Evolutionary conservation across 768 basidiomycete genomes (phyloP).

Genomic region (Gloeostereum incarnatum): DNA sequence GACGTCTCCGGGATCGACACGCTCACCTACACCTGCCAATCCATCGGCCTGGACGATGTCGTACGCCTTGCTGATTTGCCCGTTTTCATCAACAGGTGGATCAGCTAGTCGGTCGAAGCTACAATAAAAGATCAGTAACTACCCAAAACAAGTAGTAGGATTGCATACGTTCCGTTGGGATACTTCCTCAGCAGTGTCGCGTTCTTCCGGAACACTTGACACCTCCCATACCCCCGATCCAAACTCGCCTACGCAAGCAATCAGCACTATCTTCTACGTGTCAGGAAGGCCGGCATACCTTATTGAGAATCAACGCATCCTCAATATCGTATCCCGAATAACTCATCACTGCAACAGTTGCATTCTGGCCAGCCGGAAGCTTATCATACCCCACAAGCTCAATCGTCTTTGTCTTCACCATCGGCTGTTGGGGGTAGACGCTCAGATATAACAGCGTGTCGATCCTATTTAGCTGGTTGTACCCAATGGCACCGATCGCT

Average conservation of each 20-base stretch:
- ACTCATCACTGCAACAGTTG: constrained; percentile 98
- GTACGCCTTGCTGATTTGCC: constrained; percentile 73
- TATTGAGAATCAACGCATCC: constrained; percentile 95
- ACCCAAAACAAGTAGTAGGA: constrained; percentile 1
- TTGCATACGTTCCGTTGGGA: constrained; percentile 84
- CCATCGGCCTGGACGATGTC: constrained; percentile 91
- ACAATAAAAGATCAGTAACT: not conserved
- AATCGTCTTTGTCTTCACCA: constrained; percentile 99
- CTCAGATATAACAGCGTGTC: constrained; percentile 97
- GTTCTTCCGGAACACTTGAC: constrained; percentile 96
- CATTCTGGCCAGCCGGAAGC: constrained; percentile 96
- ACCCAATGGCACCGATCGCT: constrained; percentile 96
- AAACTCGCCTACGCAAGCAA: constrained; percentile 67
- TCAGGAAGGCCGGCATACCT: constrained; percentile 37
- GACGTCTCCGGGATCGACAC: constrained; percentile 86
- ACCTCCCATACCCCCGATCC: constrained; percentile 95
- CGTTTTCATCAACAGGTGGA: constrained; percentile 79
- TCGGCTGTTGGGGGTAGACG: constrained; percentile 97
- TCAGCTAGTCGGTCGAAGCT: constrained; percentile 94
- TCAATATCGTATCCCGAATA: constrained; percentile 99
- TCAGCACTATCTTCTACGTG: too few relatives aligned
- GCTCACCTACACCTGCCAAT: constrained; percentile 89
- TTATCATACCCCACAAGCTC: constrained; percentile 95
- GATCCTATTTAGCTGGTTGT: constrained; percentile 96
- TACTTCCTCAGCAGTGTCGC: constrained; percentile 91